Evolutionary conservation across 352 stramenopile genomes (phyloP).

Genomic region (Pythium monospermum): DNA sequence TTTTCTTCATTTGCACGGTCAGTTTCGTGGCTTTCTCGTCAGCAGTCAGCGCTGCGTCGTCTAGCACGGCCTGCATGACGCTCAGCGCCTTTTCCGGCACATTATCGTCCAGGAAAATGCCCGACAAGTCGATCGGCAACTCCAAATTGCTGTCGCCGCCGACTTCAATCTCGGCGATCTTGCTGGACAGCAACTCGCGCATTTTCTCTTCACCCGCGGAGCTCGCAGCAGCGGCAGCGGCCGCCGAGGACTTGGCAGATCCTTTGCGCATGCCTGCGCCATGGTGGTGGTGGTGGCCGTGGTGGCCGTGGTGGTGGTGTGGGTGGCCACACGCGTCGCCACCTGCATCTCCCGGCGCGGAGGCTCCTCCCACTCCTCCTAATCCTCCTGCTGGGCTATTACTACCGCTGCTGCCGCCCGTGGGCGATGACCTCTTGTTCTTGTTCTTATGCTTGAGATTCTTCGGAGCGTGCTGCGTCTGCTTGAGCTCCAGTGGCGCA

Average conservation of each 20-base stretch:
- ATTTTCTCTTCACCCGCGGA: slow-evolving; percentile 45
- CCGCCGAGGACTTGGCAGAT: neutral
- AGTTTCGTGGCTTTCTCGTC: slow-evolving; percentile 49
- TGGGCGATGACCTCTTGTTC: slow-evolving; percentile 38
- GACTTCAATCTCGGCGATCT: slow-evolving; percentile 85
- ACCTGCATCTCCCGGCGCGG: neutral
- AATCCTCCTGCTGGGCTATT: neutral
- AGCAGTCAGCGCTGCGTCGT: slow-evolving; percentile 26
- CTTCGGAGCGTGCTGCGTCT: slow-evolving; percentile 45
- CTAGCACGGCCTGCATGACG: slow-evolving; percentile 32
- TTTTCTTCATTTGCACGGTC: slow-evolving; percentile 30
- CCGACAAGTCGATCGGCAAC: slow-evolving; percentile 62
- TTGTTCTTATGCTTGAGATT: slow-evolving; percentile 85
- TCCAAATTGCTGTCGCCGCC: slow-evolving; percentile 76
- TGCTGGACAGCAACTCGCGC: slow-evolving; percentile 71
- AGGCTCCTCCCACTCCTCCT: neutral
- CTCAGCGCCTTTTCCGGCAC: slow-evolving; percentile 30
- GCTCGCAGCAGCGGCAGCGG: slow-evolving; percentile 14
- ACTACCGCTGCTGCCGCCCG: slow-evolving; percentile 12
- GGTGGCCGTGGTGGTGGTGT: slow-evolving; percentile 10
- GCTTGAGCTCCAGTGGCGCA: slow-evolving; percentile 61
- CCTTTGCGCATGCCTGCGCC: neutral
- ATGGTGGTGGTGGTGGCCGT: slow-evolving; percentile 6
- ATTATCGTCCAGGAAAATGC: slow-evolving; percentile 64
- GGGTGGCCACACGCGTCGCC: slow-evolving; percentile 19